Base-by-base conservation (phyloP, 164 flowering plant species). In the Malania oleifera region DNA sequence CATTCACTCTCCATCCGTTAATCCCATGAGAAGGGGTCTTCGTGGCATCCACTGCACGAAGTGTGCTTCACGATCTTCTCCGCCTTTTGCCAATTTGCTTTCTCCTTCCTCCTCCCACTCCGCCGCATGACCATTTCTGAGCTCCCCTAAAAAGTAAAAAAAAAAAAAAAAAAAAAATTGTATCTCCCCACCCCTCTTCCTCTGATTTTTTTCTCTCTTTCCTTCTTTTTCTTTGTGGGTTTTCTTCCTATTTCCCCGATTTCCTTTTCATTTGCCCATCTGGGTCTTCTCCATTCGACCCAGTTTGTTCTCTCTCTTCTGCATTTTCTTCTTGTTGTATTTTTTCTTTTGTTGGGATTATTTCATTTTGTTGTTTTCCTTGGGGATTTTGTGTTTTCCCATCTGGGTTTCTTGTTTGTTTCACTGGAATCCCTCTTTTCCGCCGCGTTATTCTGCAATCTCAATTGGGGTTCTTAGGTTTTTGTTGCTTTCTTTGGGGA, bases 51-150 rank as follows among this genome's bases (percentile, higher is more conserved):
- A 60, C 60, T 68, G 70, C 63, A 22, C n/a, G 25, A 39, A 77
- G 72, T 77, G 78, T 63, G 74, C 74, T 27, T 67, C 83, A 79
- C 86, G 80, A 73, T 79, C 78, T 74, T n/a, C 63, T 13, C 64
- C 68, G 61, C 62, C 59, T 11, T n/a, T n/a, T n/a, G n/a, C n/a
- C n/a, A n/a, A n/a, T n/a, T n/a, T 39, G 4, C 17, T 20, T 6
- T 55, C 56, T 54, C 31, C 49, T 56, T 26, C 63, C 49, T 54
- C 38, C 40, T 24, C 14, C 62, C 39, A 59, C 53, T 57, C 41
- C 74, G 70, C 76, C 82, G 72, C 79, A 69, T 55, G 77, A 80
- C 77, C 62, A 10, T 66, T 74, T 77, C 77, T 44, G 20, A 60
- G 48, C 67, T 57, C 63, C 57, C 69, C 68, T 25, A 20, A 28